Evolutionary conservation across 305 asterid genomes (phyloP).

Genomic region (Lippia alba): DNA sequence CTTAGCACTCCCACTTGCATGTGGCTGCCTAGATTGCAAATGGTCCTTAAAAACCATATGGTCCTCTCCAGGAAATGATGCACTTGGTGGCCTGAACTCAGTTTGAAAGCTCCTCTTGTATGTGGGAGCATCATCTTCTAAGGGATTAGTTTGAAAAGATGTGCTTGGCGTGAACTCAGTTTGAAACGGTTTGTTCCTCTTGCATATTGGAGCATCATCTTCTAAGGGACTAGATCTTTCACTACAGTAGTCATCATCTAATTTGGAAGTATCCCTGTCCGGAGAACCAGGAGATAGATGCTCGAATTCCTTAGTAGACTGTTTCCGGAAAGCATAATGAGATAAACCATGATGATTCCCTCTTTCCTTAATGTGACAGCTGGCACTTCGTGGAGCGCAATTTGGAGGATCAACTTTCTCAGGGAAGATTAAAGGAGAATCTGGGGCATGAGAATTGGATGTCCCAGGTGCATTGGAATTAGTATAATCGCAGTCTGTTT

Average conservation of each 20-base stretch:
- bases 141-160: constrained; percentile 14
- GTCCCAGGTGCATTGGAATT: constrained; percentile 20
- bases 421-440: constrained; percentile 28
- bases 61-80: constrained; percentile 11
- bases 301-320: constrained; percentile 31
- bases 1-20: constrained; percentile 30
- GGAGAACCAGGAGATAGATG: constrained; percentile 25
- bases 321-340: constrained; percentile 26
- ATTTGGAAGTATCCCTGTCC: constrained; percentile 29
- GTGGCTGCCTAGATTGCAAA: constrained; percentile 24
- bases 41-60: constrained; percentile 24
- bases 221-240: constrained; percentile 31
- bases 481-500: constrained; percentile 11
- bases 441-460: constrained; percentile 34
- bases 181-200: constrained; percentile 36
- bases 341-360: constrained; percentile 25
- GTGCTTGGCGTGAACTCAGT: constrained; percentile 21
- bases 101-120: constrained; percentile 35
- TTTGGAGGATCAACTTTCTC: constrained; percentile 27
- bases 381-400: constrained; percentile 43
- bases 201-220: constrained; percentile 18
- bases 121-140: background rate
- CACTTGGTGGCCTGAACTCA: constrained; percentile 17
- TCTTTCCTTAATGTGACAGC: constrained; percentile 28
- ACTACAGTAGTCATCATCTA: constrained; percentile 28